Evolutionary conservation across 352 stramenopile species (phyloP).

Genomic region (Globisporangium megalacanthum): DNA sequence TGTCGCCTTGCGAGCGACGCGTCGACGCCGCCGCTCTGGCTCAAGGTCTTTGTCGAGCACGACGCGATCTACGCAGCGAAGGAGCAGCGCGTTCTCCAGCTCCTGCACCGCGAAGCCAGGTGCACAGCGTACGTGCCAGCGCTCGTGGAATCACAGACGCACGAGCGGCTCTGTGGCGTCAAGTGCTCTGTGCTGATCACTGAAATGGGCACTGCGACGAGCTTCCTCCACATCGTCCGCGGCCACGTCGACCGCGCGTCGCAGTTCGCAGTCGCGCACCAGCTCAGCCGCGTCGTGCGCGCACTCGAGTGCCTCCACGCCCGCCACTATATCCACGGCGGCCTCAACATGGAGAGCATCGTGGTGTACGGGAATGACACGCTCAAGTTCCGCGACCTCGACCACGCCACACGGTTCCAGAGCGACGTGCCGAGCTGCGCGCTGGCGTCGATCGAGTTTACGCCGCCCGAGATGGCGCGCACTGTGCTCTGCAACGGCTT

Average conservation of each 20-base stretch:
- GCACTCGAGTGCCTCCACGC: constrained; percentile 42
- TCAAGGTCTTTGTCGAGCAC: constrained; percentile 62
- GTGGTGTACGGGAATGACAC: constrained; percentile 29
- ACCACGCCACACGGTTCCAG: constrained; percentile 34
- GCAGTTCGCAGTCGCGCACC: constrained; percentile 24
- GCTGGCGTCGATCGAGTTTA: constrained; percentile 24
- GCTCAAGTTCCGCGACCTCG: constrained; percentile 45
- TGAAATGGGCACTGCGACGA: constrained; percentile 32
- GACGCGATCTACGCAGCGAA: constrained; percentile 40
- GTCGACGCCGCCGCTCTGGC: constrained; percentile 11
- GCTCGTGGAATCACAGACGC: constrained; percentile 28
- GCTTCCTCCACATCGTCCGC: constrained; percentile 29
- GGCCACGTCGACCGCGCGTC: constrained; percentile 24
- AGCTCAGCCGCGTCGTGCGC: constrained; percentile 30
- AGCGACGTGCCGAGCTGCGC: constrained; percentile 13
- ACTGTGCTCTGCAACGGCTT: constrained; percentile 21
- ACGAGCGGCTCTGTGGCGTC: constrained; percentile 19
- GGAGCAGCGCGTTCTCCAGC: constrained; percentile 48
- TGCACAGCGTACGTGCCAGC: constrained; percentile 28
- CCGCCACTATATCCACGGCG: constrained; percentile 46
- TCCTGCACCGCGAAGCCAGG: constrained; percentile 22
- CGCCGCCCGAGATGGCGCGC: constrained; percentile 43
- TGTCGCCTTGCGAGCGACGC: constrained; percentile 15
- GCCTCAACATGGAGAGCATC: constrained; percentile 35
- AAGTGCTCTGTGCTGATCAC: constrained; percentile 48